These are phyloP conservation scores for Lepidium didymum DNA, from an alignment of 345 rosid genomes.

Conservation along the genomic window DNA sequence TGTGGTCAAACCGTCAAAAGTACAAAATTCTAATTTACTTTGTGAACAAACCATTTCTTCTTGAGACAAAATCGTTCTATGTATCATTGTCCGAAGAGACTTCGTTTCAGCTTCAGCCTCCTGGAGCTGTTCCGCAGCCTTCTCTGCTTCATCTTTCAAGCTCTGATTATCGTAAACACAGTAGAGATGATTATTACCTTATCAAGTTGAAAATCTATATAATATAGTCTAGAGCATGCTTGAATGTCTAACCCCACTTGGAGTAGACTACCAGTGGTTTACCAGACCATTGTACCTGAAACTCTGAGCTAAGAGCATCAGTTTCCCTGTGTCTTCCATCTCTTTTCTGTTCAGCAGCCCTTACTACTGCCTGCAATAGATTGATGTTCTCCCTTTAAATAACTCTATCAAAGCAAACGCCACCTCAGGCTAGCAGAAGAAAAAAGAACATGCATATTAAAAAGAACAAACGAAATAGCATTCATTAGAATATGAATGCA, in stretches of 20 bases:
- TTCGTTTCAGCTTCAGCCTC: constrained; percentile 85
- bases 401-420: background rate
- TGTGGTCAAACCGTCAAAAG: constrained; percentile 1
- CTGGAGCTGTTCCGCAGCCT: constrained; percentile 53
- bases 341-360: constrained; percentile 68
- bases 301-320: constrained; percentile 54
- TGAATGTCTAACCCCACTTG: background rate
- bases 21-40: background rate
- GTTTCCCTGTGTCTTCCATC: constrained; percentile 68
- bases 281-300: constrained; percentile 50
- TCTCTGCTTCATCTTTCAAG: constrained; percentile 60
- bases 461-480: background rate
- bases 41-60: constrained; percentile 74
- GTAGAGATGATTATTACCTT: background rate
- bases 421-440: background rate
- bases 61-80: constrained; percentile 76
- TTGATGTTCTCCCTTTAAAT: constrained; percentile 1
- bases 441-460: background rate
- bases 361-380: constrained; percentile 69
- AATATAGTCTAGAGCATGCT: background rate
- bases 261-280: background rate
- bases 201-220: background rate
- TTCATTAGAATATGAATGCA: background rate
- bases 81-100: constrained; percentile 80
- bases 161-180: constrained; percentile 36